These are phyloP conservation scores for Alternaria gansuensis DNA, from an alignment of 2,329 filamentous ascomycete species.

Conservation along the genomic window DNA sequence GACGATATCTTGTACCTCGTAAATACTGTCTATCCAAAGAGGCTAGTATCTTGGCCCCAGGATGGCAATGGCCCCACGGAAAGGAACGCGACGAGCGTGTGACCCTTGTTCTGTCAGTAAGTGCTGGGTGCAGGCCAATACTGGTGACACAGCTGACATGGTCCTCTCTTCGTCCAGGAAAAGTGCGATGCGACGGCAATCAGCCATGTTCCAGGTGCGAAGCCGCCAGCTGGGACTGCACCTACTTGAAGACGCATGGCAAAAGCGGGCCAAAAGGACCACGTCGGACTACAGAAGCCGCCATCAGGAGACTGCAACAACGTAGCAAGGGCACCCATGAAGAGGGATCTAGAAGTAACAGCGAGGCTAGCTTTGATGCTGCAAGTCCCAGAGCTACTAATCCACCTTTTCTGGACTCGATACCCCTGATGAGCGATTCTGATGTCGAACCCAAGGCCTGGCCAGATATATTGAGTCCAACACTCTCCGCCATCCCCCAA, in stretches of 20 bases:
- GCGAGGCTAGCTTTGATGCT: constrained; percentile 46
- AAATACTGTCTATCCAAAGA: constrained; percentile 29
- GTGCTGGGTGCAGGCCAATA: constrained; percentile 1
- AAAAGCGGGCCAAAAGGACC: constrained; percentile 51
- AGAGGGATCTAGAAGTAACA: constrained; percentile 42
- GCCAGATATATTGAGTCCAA: constrained; percentile 38
- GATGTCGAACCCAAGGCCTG: constrained; percentile 35
- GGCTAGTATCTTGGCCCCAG: constrained; percentile 26
- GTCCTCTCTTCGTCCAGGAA: constrained; percentile 18
- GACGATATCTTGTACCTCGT: constrained; percentile 27
- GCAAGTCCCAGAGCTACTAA: constrained; percentile 43
- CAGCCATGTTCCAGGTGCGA: constrained; percentile 47
- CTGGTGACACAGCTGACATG: constrained; percentile 6
- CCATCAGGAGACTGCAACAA: constrained; percentile 47
- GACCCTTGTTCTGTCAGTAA: constrained; percentile 48
- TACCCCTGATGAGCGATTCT: constrained; percentile 35
- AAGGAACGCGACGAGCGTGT: constrained; percentile 49
- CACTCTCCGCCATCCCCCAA: constrained; percentile 21
- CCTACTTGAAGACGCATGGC: constrained; percentile 49
- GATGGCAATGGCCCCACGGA: constrained; percentile 46
- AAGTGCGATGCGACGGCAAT: constrained; percentile 49
- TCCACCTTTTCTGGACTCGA: constrained; percentile 35
- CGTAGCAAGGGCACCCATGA: constrained; percentile 39
- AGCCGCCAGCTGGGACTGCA: constrained; percentile 50
- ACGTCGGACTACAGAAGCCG: constrained; percentile 47